Conservation (phyloP, 192 early-diverging fungal species). For the Coemansia sp. region DNA sequence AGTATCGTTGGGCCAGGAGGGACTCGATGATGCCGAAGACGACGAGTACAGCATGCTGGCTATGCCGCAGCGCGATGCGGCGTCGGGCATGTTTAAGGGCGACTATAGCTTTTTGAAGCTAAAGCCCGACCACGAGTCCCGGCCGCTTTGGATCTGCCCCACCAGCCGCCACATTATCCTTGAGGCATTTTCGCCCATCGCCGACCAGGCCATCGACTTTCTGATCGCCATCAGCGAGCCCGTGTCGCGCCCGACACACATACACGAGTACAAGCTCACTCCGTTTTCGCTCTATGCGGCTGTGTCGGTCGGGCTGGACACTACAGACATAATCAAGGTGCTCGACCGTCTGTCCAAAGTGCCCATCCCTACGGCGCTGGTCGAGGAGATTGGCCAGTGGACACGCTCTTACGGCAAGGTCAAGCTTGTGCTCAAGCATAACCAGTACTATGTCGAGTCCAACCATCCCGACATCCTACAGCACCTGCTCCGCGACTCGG, state of each 20-base stretch:
- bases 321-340: conserved; percentile 87
- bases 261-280: conserved; percentile 88
- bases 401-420: conserved; percentile 94
- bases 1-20: conserved; percentile 11
- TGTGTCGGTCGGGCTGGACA: conserved; percentile 94
- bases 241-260: conserved; percentile 67
- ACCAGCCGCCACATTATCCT: conserved; percentile 82
- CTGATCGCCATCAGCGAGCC: conserved; percentile 95
- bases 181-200: conserved; percentile 96
- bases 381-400: conserved; percentile 73
- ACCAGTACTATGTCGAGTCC: conserved; percentile 92
- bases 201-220: conserved; percentile 95
- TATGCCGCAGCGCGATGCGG: conserved; percentile 32
- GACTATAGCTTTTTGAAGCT: conserved; percentile 79
- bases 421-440: conserved; percentile 93
- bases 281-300: conserved; percentile 95
- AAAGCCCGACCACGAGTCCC: conserved; percentile 82
- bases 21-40: conserved; percentile 15
- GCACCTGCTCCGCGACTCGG: conserved; percentile 71
- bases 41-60: conserved; percentile 44
- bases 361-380: conserved; percentile 73
- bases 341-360: conserved; percentile 89
- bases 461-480: conserved; percentile 79
- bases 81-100: conserved; percentile 62
- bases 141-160: conserved; percentile 90